Percentiles rank a stretch among this genome's conserved stretches.
Evolutionary conservation across 768 basidiomycete species (phyloP).

Genomic region (Auriscalpium orientale): DNA sequence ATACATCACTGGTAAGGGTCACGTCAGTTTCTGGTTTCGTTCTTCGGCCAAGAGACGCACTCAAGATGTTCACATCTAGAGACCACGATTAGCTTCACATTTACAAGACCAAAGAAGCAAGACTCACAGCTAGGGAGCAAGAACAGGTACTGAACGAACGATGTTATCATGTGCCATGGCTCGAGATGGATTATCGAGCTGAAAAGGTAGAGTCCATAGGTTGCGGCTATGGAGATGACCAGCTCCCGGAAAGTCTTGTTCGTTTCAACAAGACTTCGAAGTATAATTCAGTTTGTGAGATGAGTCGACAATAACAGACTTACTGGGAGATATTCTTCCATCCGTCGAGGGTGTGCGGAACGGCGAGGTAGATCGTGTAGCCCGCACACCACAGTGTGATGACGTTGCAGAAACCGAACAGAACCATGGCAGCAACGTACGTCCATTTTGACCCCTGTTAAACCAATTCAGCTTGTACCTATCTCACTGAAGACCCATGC

Average conservation of each 20-base stretch:
- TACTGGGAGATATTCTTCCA: constrained; percentile 73
- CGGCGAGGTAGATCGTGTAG: constrained; percentile 82
- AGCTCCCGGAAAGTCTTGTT: constrained; percentile 78
- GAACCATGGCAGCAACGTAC: constrained; percentile 65
- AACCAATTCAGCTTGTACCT: background rate
- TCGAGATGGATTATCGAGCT: constrained; percentile 85
- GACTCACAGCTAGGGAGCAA: constrained; percentile 62
- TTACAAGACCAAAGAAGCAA: background rate
- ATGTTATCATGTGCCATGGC: constrained; percentile 97
- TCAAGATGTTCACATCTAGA: constrained; percentile 73
- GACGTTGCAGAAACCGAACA: constrained; percentile 72
- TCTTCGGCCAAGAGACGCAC: constrained; percentile 27
- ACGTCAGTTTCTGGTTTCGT: constrained; percentile 1
- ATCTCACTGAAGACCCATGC: too few species aligned
- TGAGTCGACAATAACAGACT: constrained; percentile 16
- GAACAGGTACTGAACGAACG: constrained; percentile 88
- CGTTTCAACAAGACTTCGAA: constrained; percentile 45
- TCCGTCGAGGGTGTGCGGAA: constrained; percentile 64
- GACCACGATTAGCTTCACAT: constrained; percentile 7
- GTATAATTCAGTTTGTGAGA: background rate
- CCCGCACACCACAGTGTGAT: constrained; percentile 86
- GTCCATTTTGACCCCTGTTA: constrained; percentile 77
- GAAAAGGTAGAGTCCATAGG: constrained; percentile 81
- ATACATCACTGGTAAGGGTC: constrained; percentile 60
- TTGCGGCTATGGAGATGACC: constrained; percentile 67